Conservation (phyloP, 2,329 filamentous ascomycete species). For the Aspergillus pseudoterreus region DNA sequence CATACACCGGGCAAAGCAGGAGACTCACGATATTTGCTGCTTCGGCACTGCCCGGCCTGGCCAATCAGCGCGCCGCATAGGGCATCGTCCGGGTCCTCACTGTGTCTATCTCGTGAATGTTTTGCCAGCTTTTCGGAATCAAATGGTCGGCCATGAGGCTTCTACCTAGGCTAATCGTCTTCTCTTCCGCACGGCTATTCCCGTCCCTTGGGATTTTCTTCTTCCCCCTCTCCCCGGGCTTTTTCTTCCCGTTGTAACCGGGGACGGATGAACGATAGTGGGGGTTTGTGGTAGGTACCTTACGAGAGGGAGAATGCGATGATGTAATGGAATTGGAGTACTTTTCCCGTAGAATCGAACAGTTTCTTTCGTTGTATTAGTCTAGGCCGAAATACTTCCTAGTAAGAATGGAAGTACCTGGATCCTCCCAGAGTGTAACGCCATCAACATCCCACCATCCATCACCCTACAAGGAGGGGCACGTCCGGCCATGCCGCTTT, state of each 20-base stretch:
- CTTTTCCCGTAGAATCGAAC: too few relatives aligned
- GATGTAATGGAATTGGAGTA: slow-evolving; percentile 12
- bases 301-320: slow-evolving; percentile 4
- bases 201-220: background rate
- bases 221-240: background rate
- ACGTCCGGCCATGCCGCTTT: slow-evolving; percentile 15
- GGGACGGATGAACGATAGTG: background rate
- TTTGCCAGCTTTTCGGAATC: slow-evolving; percentile 22
- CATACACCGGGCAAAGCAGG: slow-evolving; percentile 44
- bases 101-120: slow-evolving; percentile 27
- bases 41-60: slow-evolving; percentile 25
- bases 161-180: slow-evolving; percentile 21
- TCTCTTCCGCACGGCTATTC: slow-evolving; percentile 3
- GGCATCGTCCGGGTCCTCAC: slow-evolving; percentile 18
- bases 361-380: too few relatives aligned
- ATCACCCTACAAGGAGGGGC: slow-evolving; percentile 11
- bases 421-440: background rate
- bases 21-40: slow-evolving; percentile 33
- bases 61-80: slow-evolving; percentile 25
- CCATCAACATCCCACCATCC: slow-evolving; percentile 8
- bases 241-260: background rate
- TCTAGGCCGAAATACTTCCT: too few relatives aligned
- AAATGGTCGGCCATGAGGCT: slow-evolving; percentile 1
- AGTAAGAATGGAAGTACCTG: background rate
- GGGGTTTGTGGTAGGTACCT: background rate